Conservation (phyloP, 208 protist species). For the Lotmaria passim region DNA sequence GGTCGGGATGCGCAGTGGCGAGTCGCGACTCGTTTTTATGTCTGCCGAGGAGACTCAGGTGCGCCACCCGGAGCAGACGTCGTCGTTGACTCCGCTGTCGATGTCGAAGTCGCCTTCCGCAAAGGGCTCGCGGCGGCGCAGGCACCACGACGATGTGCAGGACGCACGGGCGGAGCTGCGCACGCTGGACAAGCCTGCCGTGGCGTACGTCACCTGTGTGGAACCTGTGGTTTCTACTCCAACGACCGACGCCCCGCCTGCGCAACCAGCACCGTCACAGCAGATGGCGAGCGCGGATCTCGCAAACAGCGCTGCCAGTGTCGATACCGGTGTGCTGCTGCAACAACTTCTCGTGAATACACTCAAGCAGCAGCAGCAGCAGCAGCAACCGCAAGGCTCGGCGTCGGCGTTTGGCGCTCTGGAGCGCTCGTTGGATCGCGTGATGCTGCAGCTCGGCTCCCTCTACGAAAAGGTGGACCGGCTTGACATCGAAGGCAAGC, state of each 20-base stretch:
- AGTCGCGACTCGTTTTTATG: slow-evolving; percentile 57
- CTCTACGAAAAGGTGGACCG: slow-evolving; percentile 76
- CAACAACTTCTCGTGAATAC: slow-evolving; percentile 59
- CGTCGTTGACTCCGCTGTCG: not conserved
- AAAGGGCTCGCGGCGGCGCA: not conserved
- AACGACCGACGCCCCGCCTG: too few relatives aligned
- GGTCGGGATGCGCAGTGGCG: slow-evolving; percentile 48
- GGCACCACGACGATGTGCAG: not conserved
- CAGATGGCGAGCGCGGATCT: not conserved
- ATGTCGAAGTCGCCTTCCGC: not conserved
- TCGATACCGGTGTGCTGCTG: slow-evolving; percentile 27
- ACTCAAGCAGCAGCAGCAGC: slow-evolving; percentile 28
- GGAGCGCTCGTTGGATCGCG: slow-evolving; percentile 47
- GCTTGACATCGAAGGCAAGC: slow-evolving; percentile 53
- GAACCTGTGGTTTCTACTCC: not conserved
- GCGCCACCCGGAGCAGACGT: slow-evolving; percentile 33
- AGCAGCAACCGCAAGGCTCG: slow-evolving; percentile 9
- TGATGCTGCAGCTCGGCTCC: slow-evolving; percentile 56
- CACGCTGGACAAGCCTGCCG: slow-evolving; percentile 18
- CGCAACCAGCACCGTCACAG: slow-evolving; percentile 4
- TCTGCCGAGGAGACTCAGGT: slow-evolving; percentile 37
- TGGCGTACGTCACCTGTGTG: slow-evolving; percentile 32
- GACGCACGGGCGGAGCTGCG: not conserved
- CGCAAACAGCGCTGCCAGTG: not conserved
- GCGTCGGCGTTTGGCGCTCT: slow-evolving; percentile 10